Percentiles rank a stretch among this genome's conserved stretches.
phyloP scores from a whole-genome alignment of 129 eudicot genomes.

The Cynara cardunculus region DNA sequence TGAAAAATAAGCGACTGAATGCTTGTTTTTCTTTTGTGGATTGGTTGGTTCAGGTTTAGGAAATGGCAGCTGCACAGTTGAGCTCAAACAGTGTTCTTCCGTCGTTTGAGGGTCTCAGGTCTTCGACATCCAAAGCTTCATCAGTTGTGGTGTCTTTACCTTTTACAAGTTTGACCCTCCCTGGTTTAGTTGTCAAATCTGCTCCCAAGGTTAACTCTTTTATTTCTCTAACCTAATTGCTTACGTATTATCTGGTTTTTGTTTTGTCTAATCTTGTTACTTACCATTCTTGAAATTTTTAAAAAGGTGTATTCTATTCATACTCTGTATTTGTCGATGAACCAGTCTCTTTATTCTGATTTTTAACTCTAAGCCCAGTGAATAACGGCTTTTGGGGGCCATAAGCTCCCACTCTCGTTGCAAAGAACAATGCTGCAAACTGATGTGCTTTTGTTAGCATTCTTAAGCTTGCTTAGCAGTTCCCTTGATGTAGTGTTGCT shows the following conservation, averaged over 20 bases:
- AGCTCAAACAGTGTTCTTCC: constrained; percentile 55
- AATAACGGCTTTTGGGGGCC: background rate
- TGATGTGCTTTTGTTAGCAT: background rate
- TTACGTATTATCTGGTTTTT: background rate
- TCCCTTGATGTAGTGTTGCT: background rate
- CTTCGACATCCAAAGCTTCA: constrained; percentile 39
- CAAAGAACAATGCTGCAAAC: background rate
- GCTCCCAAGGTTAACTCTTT: constrained; percentile 68
- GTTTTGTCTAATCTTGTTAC: background rate
- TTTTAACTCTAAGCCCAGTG: background rate
- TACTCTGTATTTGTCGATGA: background rate
- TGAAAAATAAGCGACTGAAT: background rate
- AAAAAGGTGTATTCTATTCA: too few relatives aligned
- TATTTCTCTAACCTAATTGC: background rate
- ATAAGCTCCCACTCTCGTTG: background rate
- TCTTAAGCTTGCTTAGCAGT: background rate
- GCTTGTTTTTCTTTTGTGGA: too few relatives aligned
- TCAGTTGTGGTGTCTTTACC: constrained; percentile 43
- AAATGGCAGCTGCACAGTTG: constrained; percentile 82
- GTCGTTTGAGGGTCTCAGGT: constrained; percentile 63
- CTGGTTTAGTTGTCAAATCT: constrained; percentile 70
- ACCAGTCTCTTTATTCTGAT: background rate
- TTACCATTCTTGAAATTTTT: too few relatives aligned
- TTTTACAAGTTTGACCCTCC: constrained; percentile 35
- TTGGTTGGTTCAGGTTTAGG: too few relatives aligned